Evolutionary conservation across 2,329 filamentous ascomycete species (phyloP).

Genomic region (Rhynchosporium secalis): DNA sequence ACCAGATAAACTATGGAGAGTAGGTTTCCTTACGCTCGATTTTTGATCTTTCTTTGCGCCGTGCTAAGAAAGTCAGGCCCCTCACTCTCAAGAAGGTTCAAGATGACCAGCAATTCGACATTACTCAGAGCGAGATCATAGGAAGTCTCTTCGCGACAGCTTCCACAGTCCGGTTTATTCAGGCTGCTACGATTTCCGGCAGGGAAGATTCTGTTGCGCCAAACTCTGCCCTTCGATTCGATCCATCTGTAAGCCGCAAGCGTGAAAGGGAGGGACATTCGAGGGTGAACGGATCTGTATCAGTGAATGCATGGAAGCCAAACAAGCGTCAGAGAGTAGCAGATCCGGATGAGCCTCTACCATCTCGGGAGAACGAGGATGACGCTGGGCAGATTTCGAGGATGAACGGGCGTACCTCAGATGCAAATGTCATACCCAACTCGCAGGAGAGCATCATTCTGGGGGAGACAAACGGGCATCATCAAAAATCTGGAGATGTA

Average conservation of each 20-base stretch:
- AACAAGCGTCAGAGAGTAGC: constrained; percentile 36
- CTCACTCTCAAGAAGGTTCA: constrained; percentile 39
- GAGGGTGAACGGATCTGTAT: constrained; percentile 17
- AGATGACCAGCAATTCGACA: constrained; percentile 38
- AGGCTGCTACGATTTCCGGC: constrained; percentile 31
- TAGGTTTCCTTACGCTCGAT: constrained; percentile 25
- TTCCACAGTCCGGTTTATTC: constrained; percentile 36
- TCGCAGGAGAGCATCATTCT: constrained; percentile 32
- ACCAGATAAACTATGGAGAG: constrained; percentile 39
- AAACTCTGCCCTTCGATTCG: constrained; percentile 38
- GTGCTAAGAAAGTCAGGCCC: constrained; percentile 29
- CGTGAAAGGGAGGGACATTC: constrained; percentile 30
- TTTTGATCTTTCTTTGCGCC: constrained; percentile 1
- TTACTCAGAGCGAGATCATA: constrained; percentile 36
- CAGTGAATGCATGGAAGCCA: constrained; percentile 22
- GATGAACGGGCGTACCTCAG: constrained; percentile 14
- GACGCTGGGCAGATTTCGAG: constrained; percentile 7
- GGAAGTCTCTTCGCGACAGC: constrained; percentile 34
- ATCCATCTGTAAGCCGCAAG: constrained; percentile 30
- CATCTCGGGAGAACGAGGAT: constrained; percentile 34
- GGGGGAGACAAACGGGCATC: constrained; percentile 16
- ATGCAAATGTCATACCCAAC: constrained; percentile 30
- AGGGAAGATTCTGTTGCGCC: constrained; percentile 39
- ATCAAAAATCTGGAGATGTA: constrained; percentile 27
- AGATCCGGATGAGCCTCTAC: constrained; percentile 37